Evolutionary conservation across 768 basidiomycete genomes (phyloP), one percentile per base, ranked within the genome.

Genomic region (Pleurotus cornucopiae): DNA sequence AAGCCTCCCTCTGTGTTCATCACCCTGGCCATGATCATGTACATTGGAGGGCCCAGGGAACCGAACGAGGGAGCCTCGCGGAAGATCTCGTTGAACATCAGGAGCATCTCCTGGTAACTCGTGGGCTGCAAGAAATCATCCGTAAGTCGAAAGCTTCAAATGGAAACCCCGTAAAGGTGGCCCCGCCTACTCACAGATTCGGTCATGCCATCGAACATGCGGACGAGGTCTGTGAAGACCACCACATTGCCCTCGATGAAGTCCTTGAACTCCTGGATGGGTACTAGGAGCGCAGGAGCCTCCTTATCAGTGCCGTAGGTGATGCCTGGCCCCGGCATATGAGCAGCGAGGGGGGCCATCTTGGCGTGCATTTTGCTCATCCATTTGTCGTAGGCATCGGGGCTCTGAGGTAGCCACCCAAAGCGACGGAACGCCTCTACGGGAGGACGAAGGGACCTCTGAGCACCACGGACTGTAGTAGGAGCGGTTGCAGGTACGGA

Each of bases 91-190:
- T 60, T 58, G 40, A 58, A 54, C 49, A 60, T 46, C 11, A 37
- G n/a, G 18, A 60, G 43, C 37, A 60, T 38, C 40, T 34, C 41
- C 44, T 54, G 40, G 45, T 56, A 58, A n/a, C 25, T 41, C 23
- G 53, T 55, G 57, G 1, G 63, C 64, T 2, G 61, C 58, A 0
- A 76, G 73, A 46, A 76, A 64, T 56, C 73, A 77, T 56, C 37
- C 9, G 30, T 34, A 11, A 39, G 38, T 40, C 40, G 48, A 39
- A 14, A 11, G 26, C 3, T 6, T n/a, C 26, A 51, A 56, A 30
- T 4, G 16, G 37, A 40, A 11, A 16, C 14, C 13, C 2, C 6
- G 6, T 25, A 6, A 25, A 37, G 18, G 38, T 26, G 30, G 6
- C 23, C 46, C 13, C 25, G 49, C 38, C 21, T 9, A 37, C 49